A percentile compares a stretch with the other conserved stretches of the same genome.
phyloP scores from a whole-genome alignment of 805 yeast species.

The Spathaspora girioi region DNA sequence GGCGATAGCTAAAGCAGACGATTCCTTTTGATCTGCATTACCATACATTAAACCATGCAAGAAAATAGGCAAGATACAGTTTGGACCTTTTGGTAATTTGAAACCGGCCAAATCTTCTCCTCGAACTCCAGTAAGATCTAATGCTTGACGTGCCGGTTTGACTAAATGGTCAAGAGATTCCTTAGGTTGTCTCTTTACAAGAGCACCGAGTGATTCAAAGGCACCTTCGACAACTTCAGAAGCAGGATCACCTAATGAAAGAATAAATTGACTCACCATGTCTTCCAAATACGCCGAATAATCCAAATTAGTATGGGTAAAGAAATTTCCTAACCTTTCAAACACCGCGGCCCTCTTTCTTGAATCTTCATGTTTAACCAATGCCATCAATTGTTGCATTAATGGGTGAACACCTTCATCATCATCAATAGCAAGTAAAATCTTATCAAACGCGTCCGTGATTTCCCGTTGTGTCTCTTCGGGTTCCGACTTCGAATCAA shows the following conservation, averaged over 20 bases:
- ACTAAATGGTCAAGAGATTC: conserved; percentile 74
- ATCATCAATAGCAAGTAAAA: conserved; percentile 69
- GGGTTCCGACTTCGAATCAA: conserved; percentile 33
- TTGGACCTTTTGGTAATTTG: conserved; percentile 76
- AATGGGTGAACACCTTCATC: conserved; percentile 82
- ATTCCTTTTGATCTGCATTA: conserved; percentile 73
- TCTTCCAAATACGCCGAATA: conserved; percentile 72
- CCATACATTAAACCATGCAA: conserved; percentile 96
- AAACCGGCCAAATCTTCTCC: conserved; percentile 74
- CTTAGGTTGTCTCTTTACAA: conserved; percentile 72
- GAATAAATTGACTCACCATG: conserved; percentile 65
- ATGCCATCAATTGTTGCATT: conserved; percentile 71
- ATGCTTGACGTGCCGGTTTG: conserved; percentile 73
- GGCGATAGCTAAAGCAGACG: conserved; percentile 85
- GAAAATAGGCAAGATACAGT: conserved; percentile 84
- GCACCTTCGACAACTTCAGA: conserved; percentile 60
- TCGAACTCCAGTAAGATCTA: conserved; percentile 58
- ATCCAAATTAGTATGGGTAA: conserved; percentile 61
- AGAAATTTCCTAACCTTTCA: conserved; percentile 69
- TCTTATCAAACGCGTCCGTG: conserved; percentile 56
- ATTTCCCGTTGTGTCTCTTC: conserved; percentile 35
- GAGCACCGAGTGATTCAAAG: conserved; percentile 57
- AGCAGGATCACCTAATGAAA: conserved; percentile 69
- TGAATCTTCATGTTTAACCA: conserved; percentile 74
- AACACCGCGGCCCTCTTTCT: conserved; percentile 60